Base-by-base conservation (phyloP, 768 basidiomycete genomes). In the Podaxis carcinomalis region DNA sequence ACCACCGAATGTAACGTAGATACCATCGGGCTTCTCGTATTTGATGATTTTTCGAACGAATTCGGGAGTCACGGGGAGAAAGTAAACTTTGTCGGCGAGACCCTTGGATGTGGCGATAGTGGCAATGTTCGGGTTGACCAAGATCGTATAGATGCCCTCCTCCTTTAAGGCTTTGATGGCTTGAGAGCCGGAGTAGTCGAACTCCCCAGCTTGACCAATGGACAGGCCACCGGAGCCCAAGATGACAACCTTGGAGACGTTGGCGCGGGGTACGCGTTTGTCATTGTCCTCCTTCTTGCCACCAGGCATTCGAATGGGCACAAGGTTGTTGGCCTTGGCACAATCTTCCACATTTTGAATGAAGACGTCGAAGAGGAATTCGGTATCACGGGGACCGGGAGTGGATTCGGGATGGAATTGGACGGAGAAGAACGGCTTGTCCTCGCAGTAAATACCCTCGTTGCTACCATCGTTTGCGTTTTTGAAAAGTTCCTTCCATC, bases 351-450 rank as follows among this genome's bases (percentile, higher is more conserved):
- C 82, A 68, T 90, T 92, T 72, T 89, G 85, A 68, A 98, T 85
- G 83, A 99, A 99, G 35, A 95, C 94, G 62, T 98, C 95, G 73
- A 99, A 99, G 63, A 99, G 81, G 78, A 98, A 99, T 74, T 98
- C 97, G 56, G 97, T 99, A 71, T 99, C 97, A 59, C 95, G 86
- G 21, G 97, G 97, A 25, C 97, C 97, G 10, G 95, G 95, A 2
- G 92, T 93, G 32, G 92, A 93, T 74, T 99, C 97, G 23, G 97
- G 97, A 73, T 99, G 97, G 82, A 99, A 99, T 72, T 99, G 97
- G 19, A 98, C 96, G 21, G 96, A 98, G 75, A 99, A 98, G 81
- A 92, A 97, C 0, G 97, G 96, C 65, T 92, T 92, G 71, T 87
- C 83, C 63, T 89, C 86, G 75, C 85, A 95, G 76, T 93, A 96